Evolutionary conservation across 129 eudicot genomes (phyloP), one percentile per base, ranked within the genome.

Genomic region (Kitagawia praeruptora): DNA sequence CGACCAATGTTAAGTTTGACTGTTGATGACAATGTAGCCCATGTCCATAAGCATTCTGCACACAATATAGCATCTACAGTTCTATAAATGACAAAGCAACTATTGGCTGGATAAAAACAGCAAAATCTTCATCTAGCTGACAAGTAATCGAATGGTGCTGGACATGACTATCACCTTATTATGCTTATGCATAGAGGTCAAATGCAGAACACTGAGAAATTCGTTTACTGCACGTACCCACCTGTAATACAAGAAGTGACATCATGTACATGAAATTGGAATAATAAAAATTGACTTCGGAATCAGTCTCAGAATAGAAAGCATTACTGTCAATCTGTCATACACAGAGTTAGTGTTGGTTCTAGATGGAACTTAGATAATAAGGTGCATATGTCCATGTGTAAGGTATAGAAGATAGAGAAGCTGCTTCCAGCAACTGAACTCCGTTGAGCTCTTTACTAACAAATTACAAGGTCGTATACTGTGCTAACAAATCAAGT

Each of bases 201-300:
- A 81, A 77, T 86, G 93, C 34, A 94, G 85, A 54, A 85, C 89
- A 28, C 84, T 86, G 51, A 95, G 90, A 80, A 84, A 95, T 78
- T 95, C 98, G 84, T 90, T 88, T 53, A 47, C 85, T 4, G 98
- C 98, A 81, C 94, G 89, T 66, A 90, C 97, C 97, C 98, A 95
- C 98, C 97, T 95, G 85, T 54, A 88, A 79, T 79, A 78, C 37
- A 78, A 8, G 31, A 81, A 72, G 44, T 37, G 27, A 18, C n/a
- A 18, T 1, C 23, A 6, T 6, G 10, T 70, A 38, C 45, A 13
- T 4, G n/a, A 70, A 18, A 37, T 38, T 4, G 11, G 15, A 69
- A 70, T 70, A 3, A 18, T 37, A 38, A 7, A 16, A 15, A 31
- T 7, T 37, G 5, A 31, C 23, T 31, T 0, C 4, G 4, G 18